Percentiles rank a stretch among this genome's conserved stretches.
Evolutionary conservation across 225 moss, liverwort and hornwort species (phyloP).

Genomic region (Physcomitrellopsis africana): DNA sequence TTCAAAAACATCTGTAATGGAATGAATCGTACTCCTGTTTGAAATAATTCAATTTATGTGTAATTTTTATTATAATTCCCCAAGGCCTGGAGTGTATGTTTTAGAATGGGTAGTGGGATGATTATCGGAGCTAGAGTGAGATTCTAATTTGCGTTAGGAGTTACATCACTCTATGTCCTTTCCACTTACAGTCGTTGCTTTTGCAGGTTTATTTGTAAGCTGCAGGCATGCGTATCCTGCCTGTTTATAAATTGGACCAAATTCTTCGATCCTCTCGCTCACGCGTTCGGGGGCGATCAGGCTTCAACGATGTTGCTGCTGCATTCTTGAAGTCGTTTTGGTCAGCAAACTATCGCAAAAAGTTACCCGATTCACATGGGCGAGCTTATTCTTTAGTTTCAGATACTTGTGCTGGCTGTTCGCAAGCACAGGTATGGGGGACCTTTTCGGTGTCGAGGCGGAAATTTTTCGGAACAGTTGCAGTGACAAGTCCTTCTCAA

Average conservation of each 20-base stretch:
- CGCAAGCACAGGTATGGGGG: slow-evolving; percentile 40
- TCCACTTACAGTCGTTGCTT: not conserved
- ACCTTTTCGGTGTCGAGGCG: slow-evolving; percentile 33
- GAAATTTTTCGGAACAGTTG: slow-evolving; percentile 40
- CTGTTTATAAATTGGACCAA: slow-evolving; percentile 50
- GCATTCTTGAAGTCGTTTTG: slow-evolving; percentile 26
- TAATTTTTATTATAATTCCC: too few relatives aligned
- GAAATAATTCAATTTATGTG: too few relatives aligned
- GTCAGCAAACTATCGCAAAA: slow-evolving; percentile 17
- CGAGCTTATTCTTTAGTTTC: slow-evolving; percentile 33
- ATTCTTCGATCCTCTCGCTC: slow-evolving; percentile 45
- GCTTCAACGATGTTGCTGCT: slow-evolving; percentile 30
- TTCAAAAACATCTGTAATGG: not conserved
- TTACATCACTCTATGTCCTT: not conserved
- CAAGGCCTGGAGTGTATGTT: not conserved
- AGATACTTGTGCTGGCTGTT: slow-evolving; percentile 19
- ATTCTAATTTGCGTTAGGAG: not conserved
- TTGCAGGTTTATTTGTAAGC: slow-evolving; percentile 37
- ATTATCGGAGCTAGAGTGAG: not conserved
- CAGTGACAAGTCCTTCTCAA: slow-evolving; percentile 18
- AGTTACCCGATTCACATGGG: slow-evolving; percentile 21
- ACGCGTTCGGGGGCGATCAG: slow-evolving; percentile 39
- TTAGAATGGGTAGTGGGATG: not conserved
- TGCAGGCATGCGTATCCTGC: slow-evolving; percentile 70
- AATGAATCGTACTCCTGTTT: not conserved